These are phyloP conservation scores for Xylaria sp. DNA, from an alignment of 2,329 filamentous ascomycete species.

Conservation along the genomic window DNA sequence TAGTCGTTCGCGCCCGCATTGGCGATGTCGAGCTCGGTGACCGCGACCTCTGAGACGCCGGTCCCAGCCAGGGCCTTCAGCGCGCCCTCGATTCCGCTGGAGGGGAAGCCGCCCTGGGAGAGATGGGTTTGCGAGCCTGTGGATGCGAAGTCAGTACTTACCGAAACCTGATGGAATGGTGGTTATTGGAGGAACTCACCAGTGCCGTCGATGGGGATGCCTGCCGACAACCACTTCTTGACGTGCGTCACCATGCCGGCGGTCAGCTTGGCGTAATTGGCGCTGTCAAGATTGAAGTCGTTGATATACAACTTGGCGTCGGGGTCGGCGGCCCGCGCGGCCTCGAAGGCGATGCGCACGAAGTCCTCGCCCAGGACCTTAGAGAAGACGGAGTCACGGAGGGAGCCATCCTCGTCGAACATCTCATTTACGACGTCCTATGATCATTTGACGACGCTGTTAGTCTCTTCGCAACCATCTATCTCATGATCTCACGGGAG, in stretches of 20 bases:
- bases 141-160: background rate
- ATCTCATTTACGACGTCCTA: conserved; percentile 64
- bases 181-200: conserved; percentile 3
- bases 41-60: conserved; percentile 49
- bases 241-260: conserved; percentile 51
- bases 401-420: conserved; percentile 58
- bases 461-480: conserved; percentile 13
- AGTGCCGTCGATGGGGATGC: conserved; percentile 61
- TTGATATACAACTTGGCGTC: conserved; percentile 72
- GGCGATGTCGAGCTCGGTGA: conserved; percentile 60
- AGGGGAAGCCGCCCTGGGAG: conserved; percentile 35
- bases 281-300: conserved; percentile 66
- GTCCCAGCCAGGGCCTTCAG: conserved; percentile 48
- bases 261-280: conserved; percentile 57
- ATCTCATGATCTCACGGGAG: background rate
- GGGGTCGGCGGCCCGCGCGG: conserved; percentile 67
- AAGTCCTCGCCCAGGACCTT: conserved; percentile 68
- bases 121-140: conserved; percentile 53
- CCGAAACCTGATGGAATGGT: background rate
- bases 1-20: conserved; percentile 49
- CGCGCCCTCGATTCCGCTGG: conserved; percentile 43
- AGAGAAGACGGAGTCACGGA: conserved; percentile 64
- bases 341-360: conserved; percentile 68
- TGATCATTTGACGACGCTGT: background rate
- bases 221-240: conserved; percentile 50